Base-by-base conservation (phyloP, 768 basidiomycete genomes). In the Podaxis sp. region DNA sequence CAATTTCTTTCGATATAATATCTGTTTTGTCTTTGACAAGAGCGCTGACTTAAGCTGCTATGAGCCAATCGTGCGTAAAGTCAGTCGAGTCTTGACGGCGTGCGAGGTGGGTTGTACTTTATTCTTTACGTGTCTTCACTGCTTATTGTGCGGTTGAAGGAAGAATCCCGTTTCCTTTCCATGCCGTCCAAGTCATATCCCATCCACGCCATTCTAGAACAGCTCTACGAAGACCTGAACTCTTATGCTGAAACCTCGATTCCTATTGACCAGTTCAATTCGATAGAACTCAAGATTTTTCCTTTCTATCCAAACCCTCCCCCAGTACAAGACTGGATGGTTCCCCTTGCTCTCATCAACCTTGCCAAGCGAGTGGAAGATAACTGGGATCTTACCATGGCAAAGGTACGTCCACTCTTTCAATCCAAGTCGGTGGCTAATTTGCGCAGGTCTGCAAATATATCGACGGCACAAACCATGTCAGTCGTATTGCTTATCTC, bases 241-340 rank as follows among this genome's bases (percentile, higher is more conserved):
- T 96, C 95, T 7, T 99, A 96, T 76, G 95, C 94, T 0, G 96
- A 98, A 76, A 95, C 96, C 1, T 94, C 92, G 2, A 96, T 99
- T 58, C 82, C 85, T 1, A 88, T 99, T 66, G 93, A 97, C 73
- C 84, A 85, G 49, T 95, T 95, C 80, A 97, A 96, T 71, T 93
- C 95, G 2, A 90, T 99, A 60, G 96, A 99, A 71, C 75, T 99
- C 66, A 96, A 96, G 73, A 91, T 99, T 49, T 95, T 98, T 65
- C 96, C 97, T 0, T 96, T 95, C 76, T 96, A 96, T 68, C 95
- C 94, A 22, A 99, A 98, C 68, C 96, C 97, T 17, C 90, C 90
- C 0, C 78, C 82, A 3, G 93, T 98, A 12, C 85, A 88, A 66
- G 93, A 97, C 69, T 99, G 97, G 97, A 88, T 92, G 78, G 97